Base-by-base conservation (phyloP, 352 stramenopile genomes). In the Globisporangium carolinianum region DNA sequence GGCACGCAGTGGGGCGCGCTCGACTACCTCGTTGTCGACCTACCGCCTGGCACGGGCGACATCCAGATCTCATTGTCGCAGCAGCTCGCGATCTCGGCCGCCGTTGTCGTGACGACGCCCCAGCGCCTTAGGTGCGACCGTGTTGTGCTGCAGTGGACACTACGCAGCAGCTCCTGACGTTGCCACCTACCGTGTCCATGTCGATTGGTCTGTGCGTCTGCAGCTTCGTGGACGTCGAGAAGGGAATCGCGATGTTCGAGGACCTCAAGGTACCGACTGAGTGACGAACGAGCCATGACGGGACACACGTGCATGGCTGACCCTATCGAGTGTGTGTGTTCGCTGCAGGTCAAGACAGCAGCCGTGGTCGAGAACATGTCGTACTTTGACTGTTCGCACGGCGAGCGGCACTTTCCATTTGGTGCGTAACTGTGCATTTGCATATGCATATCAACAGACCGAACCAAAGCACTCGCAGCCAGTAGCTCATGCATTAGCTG, bases 311-410 rank as follows among this genome's bases (percentile, higher is more conserved):
- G 42, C 42, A 7, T 15, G n/a, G 11, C 1, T 47, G n/a, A 42
- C 38, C 7, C 38, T 42, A 11, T 42, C 6, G 10, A 15, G 11
- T 18, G 14, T 49, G 4, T 48, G 15, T 11, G 60, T 12, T 37
- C 37, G n/a, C 6, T 71, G 6, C 51, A 93, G 79, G 94, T 99
- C 43, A 96, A 95, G 54, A 98, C 92, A 7, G 72, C 97, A 6
- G 96, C 96, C 11, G 86, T 99, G 11, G 98, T 99, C 5, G 96
- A 99, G 64, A 99, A 99, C 73, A 99, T 99, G 97, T 90, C 96
- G 17, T 99, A 98, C 61, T 98, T 97, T 58, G 85, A 96, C 59
- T 96, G 89, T 62, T 85, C 75, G 8, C 83, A 92, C 59, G 85
- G 81, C 24, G 72, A 95, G 55, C 80, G 83, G 8, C 87, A 96